Conservation (phyloP, 2,329 filamentous ascomycete genomes). For the Xylaria sp. region DNA sequence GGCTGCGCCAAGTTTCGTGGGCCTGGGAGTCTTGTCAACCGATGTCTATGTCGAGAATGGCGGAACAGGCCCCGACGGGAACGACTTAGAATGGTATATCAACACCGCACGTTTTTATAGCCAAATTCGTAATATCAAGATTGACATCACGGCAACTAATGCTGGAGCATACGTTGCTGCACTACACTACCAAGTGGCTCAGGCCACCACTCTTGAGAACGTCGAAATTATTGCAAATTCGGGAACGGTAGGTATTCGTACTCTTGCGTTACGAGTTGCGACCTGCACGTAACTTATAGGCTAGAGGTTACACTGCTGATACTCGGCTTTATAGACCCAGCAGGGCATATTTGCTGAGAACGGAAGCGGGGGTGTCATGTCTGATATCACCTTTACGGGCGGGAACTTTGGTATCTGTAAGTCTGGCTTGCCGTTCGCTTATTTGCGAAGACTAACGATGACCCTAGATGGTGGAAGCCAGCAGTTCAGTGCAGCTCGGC, state of each 20-base stretch:
- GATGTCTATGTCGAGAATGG: conserved; percentile 1
- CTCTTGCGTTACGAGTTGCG: not conserved
- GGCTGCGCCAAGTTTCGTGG: not conserved
- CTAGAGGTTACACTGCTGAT: not conserved
- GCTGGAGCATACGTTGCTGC: not conserved
- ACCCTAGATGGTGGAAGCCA: conserved; percentile 52
- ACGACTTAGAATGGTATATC: conserved; percentile 2
- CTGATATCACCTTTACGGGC: conserved; percentile 73
- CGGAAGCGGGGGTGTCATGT: conserved; percentile 69
- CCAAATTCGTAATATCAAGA: conserved; percentile 12
- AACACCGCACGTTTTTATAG: conserved; percentile 2
- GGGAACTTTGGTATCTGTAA: conserved; percentile 71
- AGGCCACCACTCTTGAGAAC: conserved; percentile 8
- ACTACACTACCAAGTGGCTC: conserved; percentile 8
- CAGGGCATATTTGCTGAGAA: conserved; percentile 67
- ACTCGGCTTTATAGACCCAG: conserved; percentile 40
- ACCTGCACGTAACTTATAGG: not conserved
- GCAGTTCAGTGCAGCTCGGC: conserved; percentile 52
- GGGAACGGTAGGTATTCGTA: conserved; percentile 1
- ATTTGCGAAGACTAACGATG: conserved; percentile 69
- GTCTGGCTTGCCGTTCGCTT: conserved; percentile 49
- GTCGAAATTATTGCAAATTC: not conserved
- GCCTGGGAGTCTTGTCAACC: conserved; percentile 2
- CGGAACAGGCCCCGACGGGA: not conserved
- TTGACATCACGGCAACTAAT: not conserved